Percentiles rank a stretch among this genome's conserved stretches.
Evolutionary conservation across 768 basidiomycete genomes (phyloP).

Genomic region (Kwoniella mangroviensis): DNA sequence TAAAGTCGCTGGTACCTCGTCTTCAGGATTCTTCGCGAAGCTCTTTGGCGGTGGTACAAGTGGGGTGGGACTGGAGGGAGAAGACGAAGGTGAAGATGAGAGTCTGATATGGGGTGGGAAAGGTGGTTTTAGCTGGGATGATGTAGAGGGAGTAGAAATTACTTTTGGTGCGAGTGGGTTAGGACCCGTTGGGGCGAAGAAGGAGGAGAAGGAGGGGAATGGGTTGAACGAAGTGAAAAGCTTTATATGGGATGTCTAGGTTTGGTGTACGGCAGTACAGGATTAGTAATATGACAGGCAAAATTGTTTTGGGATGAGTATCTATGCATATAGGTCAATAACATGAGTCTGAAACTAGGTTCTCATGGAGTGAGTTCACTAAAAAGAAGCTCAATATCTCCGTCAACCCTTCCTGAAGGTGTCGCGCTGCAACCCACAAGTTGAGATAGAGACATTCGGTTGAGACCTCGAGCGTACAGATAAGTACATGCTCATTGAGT

Average conservation of each 20-base stretch:
- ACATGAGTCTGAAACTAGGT: no score
- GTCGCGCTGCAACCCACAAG: no score
- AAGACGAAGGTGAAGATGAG: conserved; percentile 43
- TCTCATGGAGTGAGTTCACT: no score
- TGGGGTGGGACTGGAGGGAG: conserved; percentile 17
- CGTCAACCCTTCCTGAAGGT: no score
- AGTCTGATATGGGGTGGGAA: conserved; percentile 53
- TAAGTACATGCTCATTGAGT: no score
- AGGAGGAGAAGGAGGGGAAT: conserved; percentile 33
- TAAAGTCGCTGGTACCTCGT: conserved; percentile 29
- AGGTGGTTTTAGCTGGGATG: conserved; percentile 51
- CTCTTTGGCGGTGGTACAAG: conserved; percentile 33
- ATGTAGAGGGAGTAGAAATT: conserved; percentile 54
- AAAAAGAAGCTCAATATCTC: no score
- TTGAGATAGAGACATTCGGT: no score
- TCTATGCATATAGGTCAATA: no score
- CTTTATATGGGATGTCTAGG: conserved; percentile 33
- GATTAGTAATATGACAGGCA: no score
- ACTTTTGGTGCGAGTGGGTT: conserved; percentile 45
- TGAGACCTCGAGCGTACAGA: no score
- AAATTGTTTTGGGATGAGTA: no score
- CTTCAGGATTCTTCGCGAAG: conserved; percentile 28
- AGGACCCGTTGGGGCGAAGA: conserved; percentile 18
- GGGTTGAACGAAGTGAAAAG: conserved; percentile 47
- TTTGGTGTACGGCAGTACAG: not conserved